phyloP scores from a whole-genome alignment of 352 stramenopile species.

The Thraustochytrium sp. region DNA sequence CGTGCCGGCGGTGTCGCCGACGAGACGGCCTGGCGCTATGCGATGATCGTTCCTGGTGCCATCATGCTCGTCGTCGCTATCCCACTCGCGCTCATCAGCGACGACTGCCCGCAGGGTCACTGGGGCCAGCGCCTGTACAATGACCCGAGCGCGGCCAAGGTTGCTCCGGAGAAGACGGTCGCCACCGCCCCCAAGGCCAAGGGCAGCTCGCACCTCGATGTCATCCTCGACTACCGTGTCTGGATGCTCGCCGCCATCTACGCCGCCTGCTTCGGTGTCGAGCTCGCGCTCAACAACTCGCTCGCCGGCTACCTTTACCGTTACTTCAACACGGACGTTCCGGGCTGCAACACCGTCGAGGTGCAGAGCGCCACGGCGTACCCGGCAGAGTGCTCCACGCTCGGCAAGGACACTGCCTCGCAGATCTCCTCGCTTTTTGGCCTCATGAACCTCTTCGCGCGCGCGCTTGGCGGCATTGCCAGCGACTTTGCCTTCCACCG shows the following conservation, averaged over 20 bases:
- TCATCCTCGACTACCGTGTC: constrained; percentile 19
- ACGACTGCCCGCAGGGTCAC: constrained; percentile 28
- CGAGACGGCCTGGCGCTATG: constrained; percentile 80
- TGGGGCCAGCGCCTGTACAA: constrained; percentile 35
- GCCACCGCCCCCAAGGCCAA: background rate
- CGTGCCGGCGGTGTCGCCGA: constrained; percentile 54
- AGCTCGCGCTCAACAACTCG: constrained; percentile 92
- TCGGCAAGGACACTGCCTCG: constrained; percentile 20
- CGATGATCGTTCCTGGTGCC: constrained; percentile 75
- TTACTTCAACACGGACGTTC: constrained; percentile 61
- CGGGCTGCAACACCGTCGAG: constrained; percentile 54
- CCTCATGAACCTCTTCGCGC: constrained; percentile 87
- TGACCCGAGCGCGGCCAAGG: background rate
- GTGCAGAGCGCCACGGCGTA: background rate
- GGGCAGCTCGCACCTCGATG: background rate
- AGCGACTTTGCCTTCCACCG: constrained; percentile 73
- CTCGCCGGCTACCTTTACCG: constrained; percentile 84
- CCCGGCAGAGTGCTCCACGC: constrained; percentile 5
- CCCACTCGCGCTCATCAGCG: constrained; percentile 12
- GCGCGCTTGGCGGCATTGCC: constrained; percentile 70
- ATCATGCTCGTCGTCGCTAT: constrained; percentile 67
- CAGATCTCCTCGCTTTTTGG: constrained; percentile 75
- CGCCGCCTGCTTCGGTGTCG: constrained; percentile 83
- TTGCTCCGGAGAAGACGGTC: background rate
- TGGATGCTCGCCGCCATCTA: constrained; percentile 79